Evolutionary conservation across 2,329 filamentous ascomycete genomes (phyloP), one percentile per base, ranked within the genome.

Genomic region (Daldinia eschscholtzii): DNA sequence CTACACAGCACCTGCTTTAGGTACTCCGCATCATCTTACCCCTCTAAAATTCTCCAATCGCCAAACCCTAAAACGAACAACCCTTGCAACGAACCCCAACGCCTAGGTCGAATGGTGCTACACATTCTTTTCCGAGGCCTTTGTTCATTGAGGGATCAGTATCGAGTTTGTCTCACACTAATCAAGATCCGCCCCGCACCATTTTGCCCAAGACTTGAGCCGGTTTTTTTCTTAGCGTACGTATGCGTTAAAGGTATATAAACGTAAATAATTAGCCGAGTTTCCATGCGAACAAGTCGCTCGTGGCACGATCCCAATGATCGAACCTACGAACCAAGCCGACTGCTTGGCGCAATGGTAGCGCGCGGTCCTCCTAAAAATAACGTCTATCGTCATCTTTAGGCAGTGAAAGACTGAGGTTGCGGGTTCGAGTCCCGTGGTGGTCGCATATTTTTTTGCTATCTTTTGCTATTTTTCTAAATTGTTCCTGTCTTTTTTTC

Each of bases 391-490:
- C 60, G 57, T 50, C 13, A 62, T 39, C 48, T 52, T 64, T 63
- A 67, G 64, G 66, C 44, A 65, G 67, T 68, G 70, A 72, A 64
- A 78, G 74, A 74, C 75, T 75, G 74, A 76, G 77, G 76, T 77
- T 79, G 76, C 75, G 76, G 76, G 77, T 79, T 78, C 76, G 77
- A 79, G 76, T 79, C 77, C 77, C 76, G 75, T 76, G 75, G 68
- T 74, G 75, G 72, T 72, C 71, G 72, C 62, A 63, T 18, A 12
- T 48, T 44, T 42, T 61, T 58, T 72, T 63, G n/a, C n/a, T n/a
- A n/a, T n/a, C n/a, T 57, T 48, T 57, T 60, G 52, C 57, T 30
- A 7, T 7, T 62, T 53, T 39, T 53, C 53, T 15, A 3, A 33
- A 39, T 12, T 39, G 35, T 48, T 41, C 12, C 12, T 35, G 10